phyloP scores from a whole-genome alignment of 192 early-diverging fungal species.

The Kappamyces sp. region DNA sequence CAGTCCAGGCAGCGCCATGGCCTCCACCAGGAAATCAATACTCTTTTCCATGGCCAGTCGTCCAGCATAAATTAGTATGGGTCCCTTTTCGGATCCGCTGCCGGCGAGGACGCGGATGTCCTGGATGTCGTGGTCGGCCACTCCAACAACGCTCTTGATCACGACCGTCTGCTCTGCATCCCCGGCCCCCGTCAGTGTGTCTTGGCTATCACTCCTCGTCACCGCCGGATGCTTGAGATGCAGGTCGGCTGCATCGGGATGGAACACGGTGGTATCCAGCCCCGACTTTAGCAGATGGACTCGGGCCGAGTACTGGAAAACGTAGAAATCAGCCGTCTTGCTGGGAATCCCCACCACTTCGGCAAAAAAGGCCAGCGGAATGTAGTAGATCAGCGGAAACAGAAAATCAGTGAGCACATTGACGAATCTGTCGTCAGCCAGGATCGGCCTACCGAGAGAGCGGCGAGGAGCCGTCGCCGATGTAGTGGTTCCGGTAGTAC shows the following conservation, averaged over 20 bases:
- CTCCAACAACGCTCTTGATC: background rate
- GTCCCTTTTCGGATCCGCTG: slow-evolving; percentile 18
- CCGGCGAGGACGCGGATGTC: background rate
- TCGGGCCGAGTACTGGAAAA: slow-evolving; percentile 33
- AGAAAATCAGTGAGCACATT: slow-evolving; percentile 30
- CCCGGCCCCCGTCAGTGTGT: background rate
- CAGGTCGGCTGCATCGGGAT: slow-evolving; percentile 13
- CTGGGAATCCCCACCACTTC: slow-evolving; percentile 44
- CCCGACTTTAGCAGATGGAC: slow-evolving; percentile 48
- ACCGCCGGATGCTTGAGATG: background rate
- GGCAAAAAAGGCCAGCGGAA: slow-evolving; percentile 39
- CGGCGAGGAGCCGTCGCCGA: slow-evolving; percentile 15
- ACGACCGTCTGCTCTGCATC: too few relatives aligned
- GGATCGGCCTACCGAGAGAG: background rate
- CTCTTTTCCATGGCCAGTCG: slow-evolving; percentile 47
- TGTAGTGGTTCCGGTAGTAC: slow-evolving; percentile 42
- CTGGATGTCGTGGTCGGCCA: background rate
- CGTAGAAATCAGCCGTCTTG: slow-evolving; percentile 34
- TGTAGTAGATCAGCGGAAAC: slow-evolving; percentile 35
- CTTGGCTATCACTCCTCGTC: background rate
- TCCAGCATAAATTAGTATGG: slow-evolving; percentile 40
- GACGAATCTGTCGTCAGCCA: slow-evolving; percentile 18
- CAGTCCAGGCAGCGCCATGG: slow-evolving; percentile 28
- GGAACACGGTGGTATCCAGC: slow-evolving; percentile 37
- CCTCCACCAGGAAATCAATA: slow-evolving; percentile 37